A percentile compares a stretch with the other conserved stretches of the same genome.
Conservation (phyloP, 805 yeast species). For the Sugiyamaella marilandica region DNA sequence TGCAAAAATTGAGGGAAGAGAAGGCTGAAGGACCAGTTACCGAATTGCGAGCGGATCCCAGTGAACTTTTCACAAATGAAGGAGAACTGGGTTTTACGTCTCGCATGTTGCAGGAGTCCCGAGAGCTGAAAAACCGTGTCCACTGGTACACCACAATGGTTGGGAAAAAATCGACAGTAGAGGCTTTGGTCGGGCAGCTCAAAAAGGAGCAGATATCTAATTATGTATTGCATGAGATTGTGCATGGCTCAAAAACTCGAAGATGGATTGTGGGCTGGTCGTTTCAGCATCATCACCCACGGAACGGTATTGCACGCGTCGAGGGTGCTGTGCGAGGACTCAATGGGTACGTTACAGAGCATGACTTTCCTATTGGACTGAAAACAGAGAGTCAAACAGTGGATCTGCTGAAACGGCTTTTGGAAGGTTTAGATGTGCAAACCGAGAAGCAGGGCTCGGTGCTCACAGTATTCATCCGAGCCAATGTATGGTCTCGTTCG, state of each 20-base stretch:
- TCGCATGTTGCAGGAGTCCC: conserved; percentile 35
- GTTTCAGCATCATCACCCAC: conserved; percentile 17
- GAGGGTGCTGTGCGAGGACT: not conserved
- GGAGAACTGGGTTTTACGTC: conserved; percentile 44
- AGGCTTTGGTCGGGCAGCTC: conserved; percentile 12
- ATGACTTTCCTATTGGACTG: not conserved
- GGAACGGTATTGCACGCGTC: not conserved
- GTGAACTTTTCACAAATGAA: conserved; percentile 42
- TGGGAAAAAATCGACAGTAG: conserved; percentile 26
- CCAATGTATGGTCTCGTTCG: conserved; percentile 21
- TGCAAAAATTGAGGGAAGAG: conserved; percentile 21
- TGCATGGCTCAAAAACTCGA: conserved; percentile 24
- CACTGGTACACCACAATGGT: conserved; percentile 42
- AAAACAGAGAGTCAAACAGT: too few relatives aligned
- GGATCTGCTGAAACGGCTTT: not conserved
- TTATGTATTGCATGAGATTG: conserved; percentile 33
- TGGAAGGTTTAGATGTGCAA: not conserved
- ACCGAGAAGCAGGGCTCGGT: not conserved
- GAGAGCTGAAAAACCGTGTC: conserved; percentile 10
- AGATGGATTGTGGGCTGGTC: conserved; percentile 42
- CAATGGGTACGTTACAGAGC: not conserved
- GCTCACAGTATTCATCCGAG: not conserved
- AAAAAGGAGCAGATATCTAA: conserved; percentile 15
- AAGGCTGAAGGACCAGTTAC: conserved; percentile 28
- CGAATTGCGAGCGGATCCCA: conserved; percentile 27